These are phyloP conservation scores for Eimeria tenella DNA, from an alignment of 169 alveolate species.

Conservation along the genomic window DNA sequence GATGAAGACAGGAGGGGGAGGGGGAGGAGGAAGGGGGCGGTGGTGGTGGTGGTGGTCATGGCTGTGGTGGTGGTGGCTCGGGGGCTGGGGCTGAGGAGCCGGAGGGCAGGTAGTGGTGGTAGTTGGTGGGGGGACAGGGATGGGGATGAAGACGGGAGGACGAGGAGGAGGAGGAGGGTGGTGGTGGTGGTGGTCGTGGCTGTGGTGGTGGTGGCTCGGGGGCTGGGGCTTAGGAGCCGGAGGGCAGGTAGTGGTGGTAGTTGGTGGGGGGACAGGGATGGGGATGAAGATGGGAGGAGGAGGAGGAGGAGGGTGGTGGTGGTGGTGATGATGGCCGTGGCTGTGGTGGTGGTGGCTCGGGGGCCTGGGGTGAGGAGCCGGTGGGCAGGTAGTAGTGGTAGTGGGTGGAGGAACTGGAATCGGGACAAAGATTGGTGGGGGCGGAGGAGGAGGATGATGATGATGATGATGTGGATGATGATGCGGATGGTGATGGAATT, in stretches of 20 bases:
- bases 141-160: too few species aligned
- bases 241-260: not conserved
- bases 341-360: not conserved
- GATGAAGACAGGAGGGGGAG: not conserved
- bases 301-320: not conserved
- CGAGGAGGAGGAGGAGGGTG: too few species aligned
- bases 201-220: not conserved
- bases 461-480: not conserved
- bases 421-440: not conserved
- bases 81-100: too few species aligned
- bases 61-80: conserved; percentile 4
- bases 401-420: not conserved
- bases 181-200: too few species aligned
- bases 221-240: not conserved
- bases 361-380: not conserved
- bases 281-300: not conserved
- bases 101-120: too few species aligned
- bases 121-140: not conserved
- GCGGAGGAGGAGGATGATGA: not conserved
- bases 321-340: not conserved
- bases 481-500: not conserved
- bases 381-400: not conserved
- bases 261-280: not conserved
- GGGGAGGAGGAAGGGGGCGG: not conserved
- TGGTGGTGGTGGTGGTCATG: not conserved